Conservation (phyloP, 2,329 filamentous ascomycete species). For the Coniochaeta hoffmannii region DNA sequence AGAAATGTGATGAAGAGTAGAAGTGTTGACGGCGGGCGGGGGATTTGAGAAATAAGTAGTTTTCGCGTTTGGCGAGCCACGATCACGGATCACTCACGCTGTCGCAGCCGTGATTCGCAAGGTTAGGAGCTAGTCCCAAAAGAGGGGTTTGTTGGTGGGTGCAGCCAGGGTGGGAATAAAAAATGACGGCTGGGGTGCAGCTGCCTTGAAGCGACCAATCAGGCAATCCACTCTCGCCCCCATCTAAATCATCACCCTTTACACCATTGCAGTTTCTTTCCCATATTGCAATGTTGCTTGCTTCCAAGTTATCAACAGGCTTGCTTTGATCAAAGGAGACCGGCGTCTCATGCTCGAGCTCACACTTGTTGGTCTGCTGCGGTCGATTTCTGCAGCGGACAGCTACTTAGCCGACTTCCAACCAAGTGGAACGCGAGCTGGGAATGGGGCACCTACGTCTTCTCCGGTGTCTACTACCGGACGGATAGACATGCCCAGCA, state of each 20-base stretch:
- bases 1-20: constrained; percentile 28
- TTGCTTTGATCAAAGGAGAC: too few species aligned
- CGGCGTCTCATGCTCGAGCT: too few species aligned
- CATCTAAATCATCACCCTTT: neutral
- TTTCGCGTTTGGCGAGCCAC: constrained; percentile 36
- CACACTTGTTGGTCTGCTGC: too few species aligned
- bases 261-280: too few species aligned
- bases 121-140: constrained; percentile 23
- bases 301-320: too few species aligned
- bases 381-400: too few species aligned
- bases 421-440: too few species aligned
- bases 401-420: too few species aligned
- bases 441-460: too few species aligned
- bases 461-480: too few species aligned
- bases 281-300: too few species aligned
- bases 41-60: constrained; percentile 47
- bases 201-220: neutral
- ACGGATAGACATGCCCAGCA: too few species aligned
- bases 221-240: neutral
- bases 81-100: constrained; percentile 42
- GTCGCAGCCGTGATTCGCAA: constrained; percentile 15
- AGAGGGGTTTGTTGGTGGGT: constrained; percentile 9
- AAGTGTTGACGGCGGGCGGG: constrained; percentile 32
- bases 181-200: neutral
- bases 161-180: constrained; percentile 1